Evolutionary conservation across 176 grass and related monocot genomes (phyloP), one percentile per base, ranked within the genome.

Genomic region (Carex littledalei): DNA sequence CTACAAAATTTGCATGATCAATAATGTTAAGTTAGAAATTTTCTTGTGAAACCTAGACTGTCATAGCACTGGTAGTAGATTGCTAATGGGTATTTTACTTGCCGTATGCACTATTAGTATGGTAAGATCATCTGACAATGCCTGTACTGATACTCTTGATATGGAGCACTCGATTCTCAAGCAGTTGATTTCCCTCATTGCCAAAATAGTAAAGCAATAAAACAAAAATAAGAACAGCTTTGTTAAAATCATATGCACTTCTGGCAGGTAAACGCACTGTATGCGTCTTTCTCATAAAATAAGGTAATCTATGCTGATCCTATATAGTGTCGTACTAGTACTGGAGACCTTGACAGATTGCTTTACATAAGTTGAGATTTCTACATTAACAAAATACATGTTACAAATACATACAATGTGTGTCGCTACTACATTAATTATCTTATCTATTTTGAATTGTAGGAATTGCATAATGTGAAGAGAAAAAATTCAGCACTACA

Each of bases 401-500:
- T 34, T 34, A 57, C 22, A 34, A 78, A 57, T 15, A 32, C 22
- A 57, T 78, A 16, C 47, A 16, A 16, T 3, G 6, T 54, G 8
- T 53, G 13, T 76, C 18, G 52, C 26, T 78, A 78, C 6, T 4
- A 54, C 50, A 56, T 56, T 32, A 56, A 56, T 32, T 32, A 56
- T 66, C 16, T 56, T 64, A 5, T 54, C 18, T 37, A 43, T 84
- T 63, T 79, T 47, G 22, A 84, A 47, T 74, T 89, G 47, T 80
- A 98, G 96, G 96, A 95, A 59, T 81, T 98, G 32, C 88, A 89
- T 90, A 82, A 93, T 72, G 80, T 95, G 20, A 94, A 88, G 86
- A 95, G 85, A 66, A 95, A 89, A 86, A 92, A 95, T 88, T 94
- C 96, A 53, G 91, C 89, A 20, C 78, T 94, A 67, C 88, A 98